Base-by-base conservation (phyloP, 495 filamentous ascomycete species). In the Lineolata rhizophorae region DNA sequence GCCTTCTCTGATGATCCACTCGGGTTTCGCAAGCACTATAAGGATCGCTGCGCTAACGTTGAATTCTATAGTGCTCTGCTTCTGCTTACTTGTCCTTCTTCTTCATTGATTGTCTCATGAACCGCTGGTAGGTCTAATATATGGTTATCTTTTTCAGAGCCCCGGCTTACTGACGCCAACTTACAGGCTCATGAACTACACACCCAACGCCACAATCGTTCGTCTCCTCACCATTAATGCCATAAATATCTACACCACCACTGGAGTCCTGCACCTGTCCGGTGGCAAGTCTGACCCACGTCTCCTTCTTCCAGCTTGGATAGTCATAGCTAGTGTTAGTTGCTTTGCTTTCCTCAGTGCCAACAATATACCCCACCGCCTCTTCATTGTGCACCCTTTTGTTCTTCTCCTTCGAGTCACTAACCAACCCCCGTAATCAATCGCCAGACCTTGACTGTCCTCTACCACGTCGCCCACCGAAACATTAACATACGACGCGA, bases 81-180 rank as follows among this genome's bases (percentile, higher is more conserved):
- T 81, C 77, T 24, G 81, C 72, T 30, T 83, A 83, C 53, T 65
- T 87, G 48, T 80, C 76, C 35, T 87, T 83, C 52, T 76, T 82
- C 54, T 85, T 87, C 53, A 82, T 77, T 37, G 79, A 91, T 55
- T 81, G 77, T 53, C 71, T 87, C 46, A 91, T 91, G 80, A 82
- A 75, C 39, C 70, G 81, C 49, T 87, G 80, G 79, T 78, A 39
- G n/a, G 59, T 57, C 26, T 29, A n/a, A n/a, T n/a, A n/a, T n/a
- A 27, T 27, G 25, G 14, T 30, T 21, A 19, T 21, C 34, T 10
- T 20, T 8, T 18, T 33, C 28, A 5, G 9, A 14, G 17, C 17
- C 12, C 3, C 10, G 15, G 6, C 0, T 26, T 11, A 25, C 16
- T 30, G 2, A 19, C 27, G 19, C 30, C 11, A 19, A 21, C 18